Base-by-base conservation (phyloP, 768 basidiomycete genomes). In the Vararia minispora region DNA sequence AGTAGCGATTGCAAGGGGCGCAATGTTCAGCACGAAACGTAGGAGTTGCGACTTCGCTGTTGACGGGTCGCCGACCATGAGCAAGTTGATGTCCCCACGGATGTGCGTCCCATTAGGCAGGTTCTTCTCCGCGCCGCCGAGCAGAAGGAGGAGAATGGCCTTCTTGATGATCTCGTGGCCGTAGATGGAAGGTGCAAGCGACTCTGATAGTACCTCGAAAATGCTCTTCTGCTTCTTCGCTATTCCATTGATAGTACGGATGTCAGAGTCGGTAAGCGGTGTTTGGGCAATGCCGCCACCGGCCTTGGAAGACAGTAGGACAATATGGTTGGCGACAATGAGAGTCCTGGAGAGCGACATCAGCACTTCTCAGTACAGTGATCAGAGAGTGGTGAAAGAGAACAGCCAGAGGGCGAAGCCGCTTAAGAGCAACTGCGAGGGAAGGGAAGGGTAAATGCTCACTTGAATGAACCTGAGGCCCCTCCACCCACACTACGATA, bases 11-110 rank as follows among this genome's bases (percentile, higher is more conserved):
- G 95, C 95, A 31, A 99, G 67, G 22, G 94, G 94, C 4, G 95
- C 95, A 6, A 88, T 98, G 48, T 86, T 80, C 44, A 99, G 74
- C 33, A 99, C 87, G 57, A 99, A 98, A 39, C 95, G 83, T 37
- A 99, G 71, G 53, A 99, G 66, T 56, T 99, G 95, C 27, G 84
- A 88, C 63, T 99, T 99, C 14, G 95, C 95, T 0, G 95, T 99
- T n/a, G 83, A 87, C 7, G 95, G 95, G 61, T 99, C 95, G 44
- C 95, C 95, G 42, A 99, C 92, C 94, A 99, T 98, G 51, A 99
- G 76, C 54, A 98, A 69, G 61, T 99, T 99, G 71, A 99, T 98
- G 59, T 99, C 95, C 31, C 95, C 95, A 68, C 95, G 82, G 54
- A 98, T 94, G 56, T 98, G 95, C 1, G 95, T 97, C 36, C 95